phyloP scores from a whole-genome alignment of 2,329 filamentous ascomycete species.

The Scortechinia acanthostroma region DNA sequence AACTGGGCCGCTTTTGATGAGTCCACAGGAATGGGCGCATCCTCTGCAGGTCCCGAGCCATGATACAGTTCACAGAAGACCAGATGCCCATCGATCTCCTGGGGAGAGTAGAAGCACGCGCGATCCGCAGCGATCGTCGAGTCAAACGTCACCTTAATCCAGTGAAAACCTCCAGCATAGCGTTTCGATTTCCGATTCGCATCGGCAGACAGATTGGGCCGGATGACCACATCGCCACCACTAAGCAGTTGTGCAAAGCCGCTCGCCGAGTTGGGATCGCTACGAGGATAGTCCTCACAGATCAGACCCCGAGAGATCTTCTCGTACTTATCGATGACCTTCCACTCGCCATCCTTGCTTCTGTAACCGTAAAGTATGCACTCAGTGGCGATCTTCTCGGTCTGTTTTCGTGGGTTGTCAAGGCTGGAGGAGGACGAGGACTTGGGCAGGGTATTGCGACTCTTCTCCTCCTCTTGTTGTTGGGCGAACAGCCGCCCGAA shows the following conservation, averaged over 20 bases:
- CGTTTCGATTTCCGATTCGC: constrained; percentile 51
- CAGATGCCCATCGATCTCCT: constrained; percentile 33
- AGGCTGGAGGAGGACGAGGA: constrained; percentile 22
- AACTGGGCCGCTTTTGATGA: constrained; percentile 13
- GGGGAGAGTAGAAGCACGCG: constrained; percentile 34
- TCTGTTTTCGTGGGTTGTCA: constrained; percentile 23
- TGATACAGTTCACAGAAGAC: constrained; percentile 35
- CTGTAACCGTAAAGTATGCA: constrained; percentile 57
- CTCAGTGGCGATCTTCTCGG: constrained; percentile 45
- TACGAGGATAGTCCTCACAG: constrained; percentile 58
- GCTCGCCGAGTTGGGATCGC: constrained; percentile 35
- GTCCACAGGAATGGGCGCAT: constrained; percentile 25
- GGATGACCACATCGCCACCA: constrained; percentile 38
- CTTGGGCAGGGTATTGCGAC: constrained; percentile 12
- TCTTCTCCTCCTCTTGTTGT: constrained; percentile 30
- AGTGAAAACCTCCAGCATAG: constrained; percentile 53
- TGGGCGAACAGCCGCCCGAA: constrained; percentile 32
- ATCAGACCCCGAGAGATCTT: constrained; percentile 48
- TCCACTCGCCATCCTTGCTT: constrained; percentile 47
- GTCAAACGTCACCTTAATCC: constrained; percentile 48
- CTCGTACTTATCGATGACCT: constrained; percentile 57
- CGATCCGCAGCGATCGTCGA: constrained; percentile 33
- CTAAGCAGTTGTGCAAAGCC: constrained; percentile 39
- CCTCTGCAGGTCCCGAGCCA: constrained; percentile 30
- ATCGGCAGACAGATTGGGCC: constrained; percentile 39